Conservation (phyloP, 1,139 yeast genomes). For the Scheffersomyces titani region DNA sequence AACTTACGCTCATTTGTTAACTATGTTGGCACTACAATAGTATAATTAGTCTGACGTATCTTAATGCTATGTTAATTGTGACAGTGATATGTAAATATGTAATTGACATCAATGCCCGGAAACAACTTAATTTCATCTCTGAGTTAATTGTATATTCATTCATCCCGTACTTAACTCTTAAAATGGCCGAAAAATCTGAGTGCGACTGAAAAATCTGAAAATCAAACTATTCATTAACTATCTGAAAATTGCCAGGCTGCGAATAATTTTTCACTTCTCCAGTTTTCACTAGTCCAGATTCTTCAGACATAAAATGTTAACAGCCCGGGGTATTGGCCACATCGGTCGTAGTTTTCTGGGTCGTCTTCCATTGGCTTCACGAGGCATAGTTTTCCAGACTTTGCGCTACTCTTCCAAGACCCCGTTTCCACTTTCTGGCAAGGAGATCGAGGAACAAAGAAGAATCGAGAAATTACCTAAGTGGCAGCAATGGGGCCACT, state of each 20-base stretch:
- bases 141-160: too few species aligned
- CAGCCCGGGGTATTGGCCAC: neutral
- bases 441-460: constrained; percentile 22
- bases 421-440: constrained; percentile 37
- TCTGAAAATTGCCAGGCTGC: neutral
- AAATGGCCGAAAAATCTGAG: neutral
- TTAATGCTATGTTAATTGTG: too few species aligned
- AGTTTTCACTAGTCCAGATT: neutral
- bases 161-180: neutral
- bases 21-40: too few species aligned
- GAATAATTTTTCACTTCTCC: neutral
- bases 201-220: neutral
- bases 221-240: neutral
- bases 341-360: neutral
- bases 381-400: neutral
- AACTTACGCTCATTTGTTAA: neutral
- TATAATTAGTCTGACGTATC: too few species aligned
- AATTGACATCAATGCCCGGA: too few species aligned
- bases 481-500: constrained; percentile 42
- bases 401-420: constrained; percentile 15
- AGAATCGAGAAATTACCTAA: constrained; percentile 31
- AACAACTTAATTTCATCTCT: too few species aligned
- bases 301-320: neutral
- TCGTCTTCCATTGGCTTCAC: neutral
- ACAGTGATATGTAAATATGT: too few species aligned